Conservation (phyloP, 2,329 filamentous ascomycete genomes). For the Cordyceps fumosorosea region DNA sequence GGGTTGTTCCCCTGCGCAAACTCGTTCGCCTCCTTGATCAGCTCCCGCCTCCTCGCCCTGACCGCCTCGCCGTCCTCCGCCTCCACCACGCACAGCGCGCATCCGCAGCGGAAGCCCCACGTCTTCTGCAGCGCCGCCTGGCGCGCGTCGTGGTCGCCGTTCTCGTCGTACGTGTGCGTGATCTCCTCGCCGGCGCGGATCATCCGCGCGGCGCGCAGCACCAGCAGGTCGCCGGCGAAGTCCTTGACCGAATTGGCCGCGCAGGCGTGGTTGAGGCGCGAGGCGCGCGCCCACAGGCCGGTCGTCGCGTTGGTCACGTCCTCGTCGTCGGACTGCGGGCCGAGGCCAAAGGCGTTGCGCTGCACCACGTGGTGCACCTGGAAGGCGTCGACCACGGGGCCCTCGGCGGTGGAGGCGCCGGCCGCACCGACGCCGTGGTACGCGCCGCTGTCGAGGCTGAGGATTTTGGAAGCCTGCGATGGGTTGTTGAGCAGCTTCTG, state of each 20-base stretch:
- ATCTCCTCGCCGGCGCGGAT: constrained; percentile 30
- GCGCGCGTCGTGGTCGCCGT: constrained; percentile 20
- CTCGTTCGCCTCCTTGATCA: constrained; percentile 17
- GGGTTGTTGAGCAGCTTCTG: constrained; percentile 24
- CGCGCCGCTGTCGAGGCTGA: constrained; percentile 22
- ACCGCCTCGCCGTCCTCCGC: constrained; percentile 16
- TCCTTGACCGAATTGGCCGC: constrained; percentile 28
- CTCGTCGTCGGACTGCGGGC: constrained; percentile 22
- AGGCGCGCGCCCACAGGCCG: constrained; percentile 33
- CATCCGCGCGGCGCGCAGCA: constrained; percentile 29
- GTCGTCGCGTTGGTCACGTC: constrained; percentile 26
- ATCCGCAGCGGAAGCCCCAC: constrained; percentile 33
- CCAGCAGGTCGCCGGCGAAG: constrained; percentile 33
- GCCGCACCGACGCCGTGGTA: constrained; percentile 19
- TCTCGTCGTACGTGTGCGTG: constrained; percentile 26
- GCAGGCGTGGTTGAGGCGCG: constrained; percentile 39
- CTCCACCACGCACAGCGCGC: constrained; percentile 29
- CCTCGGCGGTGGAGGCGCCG: constrained; percentile 20
- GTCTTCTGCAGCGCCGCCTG: constrained; percentile 18
- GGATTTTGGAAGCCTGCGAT: constrained; percentile 17
- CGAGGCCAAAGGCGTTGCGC: constrained; percentile 27
- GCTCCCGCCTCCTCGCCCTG: constrained; percentile 17
- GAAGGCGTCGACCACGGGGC: constrained; percentile 24
- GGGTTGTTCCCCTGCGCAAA: constrained; percentile 17
- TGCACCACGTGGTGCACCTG: constrained; percentile 28